A percentile compares a stretch with the other conserved stretches of the same genome.
These are phyloP conservation scores for Cordyceps javanica DNA, from an alignment of 2,329 filamentous ascomycete genomes.

Conservation along the genomic window DNA sequence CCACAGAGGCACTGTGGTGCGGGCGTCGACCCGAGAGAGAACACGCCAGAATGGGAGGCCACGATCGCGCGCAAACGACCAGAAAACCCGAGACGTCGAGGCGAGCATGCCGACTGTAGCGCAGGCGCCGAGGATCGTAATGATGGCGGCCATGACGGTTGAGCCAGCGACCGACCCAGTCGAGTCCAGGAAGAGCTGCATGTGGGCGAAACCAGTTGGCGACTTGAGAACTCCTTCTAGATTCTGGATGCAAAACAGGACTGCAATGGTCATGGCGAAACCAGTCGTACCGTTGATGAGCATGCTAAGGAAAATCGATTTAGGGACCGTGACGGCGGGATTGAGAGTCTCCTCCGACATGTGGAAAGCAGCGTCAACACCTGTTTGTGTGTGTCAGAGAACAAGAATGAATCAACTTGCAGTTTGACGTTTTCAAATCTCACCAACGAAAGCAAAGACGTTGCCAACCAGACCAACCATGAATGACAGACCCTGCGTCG, in stretches of 20 bases:
- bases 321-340: conserved; percentile 43
- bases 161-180: conserved; percentile 42
- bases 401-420: neutral
- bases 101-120: conserved; percentile 49
- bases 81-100: conserved; percentile 51
- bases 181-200: conserved; percentile 50
- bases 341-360: conserved; percentile 32
- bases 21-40: conserved; percentile 20
- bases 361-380: conserved; percentile 25
- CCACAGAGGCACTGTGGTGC: conserved; percentile 24
- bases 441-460: conserved; percentile 29
- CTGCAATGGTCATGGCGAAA: conserved; percentile 48
- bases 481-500: conserved; percentile 25
- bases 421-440: neutral
- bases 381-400: neutral
- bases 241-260: conserved; percentile 46
- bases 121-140: conserved; percentile 42
- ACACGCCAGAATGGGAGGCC: conserved; percentile 26
- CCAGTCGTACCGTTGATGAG: conserved; percentile 46
- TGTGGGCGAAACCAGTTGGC: conserved; percentile 49
- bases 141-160: conserved; percentile 42
- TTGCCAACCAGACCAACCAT: conserved; percentile 38
- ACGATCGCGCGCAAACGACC: conserved; percentile 41
- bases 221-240: conserved; percentile 36
- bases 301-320: conserved; percentile 42